These are phyloP conservation scores for Trichoderma aggressivum DNA, from an alignment of 2,329 filamentous ascomycete species.

Conservation along the genomic window DNA sequence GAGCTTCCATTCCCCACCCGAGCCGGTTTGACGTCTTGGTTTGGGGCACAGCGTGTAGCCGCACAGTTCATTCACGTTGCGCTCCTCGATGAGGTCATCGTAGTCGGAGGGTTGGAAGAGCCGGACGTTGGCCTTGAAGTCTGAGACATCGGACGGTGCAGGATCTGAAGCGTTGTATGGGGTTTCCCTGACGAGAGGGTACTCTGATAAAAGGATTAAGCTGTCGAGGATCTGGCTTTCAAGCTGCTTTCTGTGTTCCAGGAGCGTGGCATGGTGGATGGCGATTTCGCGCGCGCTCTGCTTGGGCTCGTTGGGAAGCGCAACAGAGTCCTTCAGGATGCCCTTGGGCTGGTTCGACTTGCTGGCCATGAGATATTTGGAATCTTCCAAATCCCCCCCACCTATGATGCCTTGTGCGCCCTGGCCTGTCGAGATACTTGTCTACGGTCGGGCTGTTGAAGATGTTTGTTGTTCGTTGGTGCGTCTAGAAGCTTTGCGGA, in stretches of 20 bases:
- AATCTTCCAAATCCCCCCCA: neutral
- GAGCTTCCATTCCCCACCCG: constrained; percentile 66
- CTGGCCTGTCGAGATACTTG: neutral
- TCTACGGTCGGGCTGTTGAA: neutral
- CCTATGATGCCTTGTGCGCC: neutral
- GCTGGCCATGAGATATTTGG: constrained; percentile 25
- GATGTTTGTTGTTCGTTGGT: neutral
- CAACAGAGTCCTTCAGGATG: constrained; percentile 56
- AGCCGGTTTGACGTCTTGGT: constrained; percentile 54
- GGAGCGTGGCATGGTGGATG: constrained; percentile 74
- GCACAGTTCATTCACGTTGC: constrained; percentile 77
- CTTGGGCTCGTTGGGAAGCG: constrained; percentile 27
- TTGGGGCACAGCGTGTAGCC: constrained; percentile 78
- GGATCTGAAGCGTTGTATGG: constrained; percentile 44
- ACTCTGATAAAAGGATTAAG: constrained; percentile 67
- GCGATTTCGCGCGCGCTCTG: constrained; percentile 59
- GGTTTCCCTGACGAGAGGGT: constrained; percentile 40
- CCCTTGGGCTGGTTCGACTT: constrained; percentile 45
- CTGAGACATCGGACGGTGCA: constrained; percentile 56
- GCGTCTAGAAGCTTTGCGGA: neutral
- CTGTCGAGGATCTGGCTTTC: constrained; percentile 70
- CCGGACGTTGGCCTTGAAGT: constrained; percentile 64
- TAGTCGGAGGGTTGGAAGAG: constrained; percentile 86
- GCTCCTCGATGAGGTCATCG: constrained; percentile 82
- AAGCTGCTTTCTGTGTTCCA: constrained; percentile 78